Percentiles rank a stretch among this genome's conserved stretches.
phyloP scores from a whole-genome alignment of 2,329 filamentous ascomycete genomes.

The Neonectria coccinea region DNA sequence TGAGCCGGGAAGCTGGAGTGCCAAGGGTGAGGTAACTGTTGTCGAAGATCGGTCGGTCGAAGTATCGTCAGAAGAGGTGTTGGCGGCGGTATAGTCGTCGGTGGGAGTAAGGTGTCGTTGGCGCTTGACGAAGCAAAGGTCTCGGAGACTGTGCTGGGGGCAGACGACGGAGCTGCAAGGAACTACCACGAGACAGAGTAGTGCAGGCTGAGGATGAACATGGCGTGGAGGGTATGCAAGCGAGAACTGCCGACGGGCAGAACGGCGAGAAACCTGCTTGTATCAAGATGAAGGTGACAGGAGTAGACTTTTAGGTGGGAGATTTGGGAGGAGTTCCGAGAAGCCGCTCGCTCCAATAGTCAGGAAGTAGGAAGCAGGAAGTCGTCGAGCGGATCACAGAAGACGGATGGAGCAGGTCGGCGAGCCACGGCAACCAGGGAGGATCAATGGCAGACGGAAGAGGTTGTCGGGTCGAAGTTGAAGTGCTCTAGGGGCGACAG shows the following conservation, averaged over 20 bases:
- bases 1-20: background rate
- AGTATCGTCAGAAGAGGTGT: constrained; percentile 1
- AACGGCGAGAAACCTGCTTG: constrained; percentile 37
- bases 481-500: constrained; percentile 1
- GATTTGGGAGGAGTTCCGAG: constrained; percentile 12
- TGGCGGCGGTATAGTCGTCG: background rate
- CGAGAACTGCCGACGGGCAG: constrained; percentile 29
- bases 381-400: background rate
- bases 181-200: constrained; percentile 24
- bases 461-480: constrained; percentile 15
- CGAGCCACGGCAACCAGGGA: constrained; percentile 4
- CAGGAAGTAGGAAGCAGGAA: constrained; percentile 1
- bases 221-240: constrained; percentile 38
- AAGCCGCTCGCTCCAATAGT: constrained; percentile 14
- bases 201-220: constrained; percentile 35
- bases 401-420: constrained; percentile 3
- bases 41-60: background rate
- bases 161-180: constrained; percentile 3
- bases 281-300: constrained; percentile 38
- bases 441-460: constrained; percentile 15
- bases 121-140: constrained; percentile 15
- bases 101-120: background rate
- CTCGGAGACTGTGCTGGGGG: constrained; percentile 3
- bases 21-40: background rate
- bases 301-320: constrained; percentile 35